phyloP scores from a whole-genome alignment of 306 rosid genomes.

The Fagus crenata region DNA sequence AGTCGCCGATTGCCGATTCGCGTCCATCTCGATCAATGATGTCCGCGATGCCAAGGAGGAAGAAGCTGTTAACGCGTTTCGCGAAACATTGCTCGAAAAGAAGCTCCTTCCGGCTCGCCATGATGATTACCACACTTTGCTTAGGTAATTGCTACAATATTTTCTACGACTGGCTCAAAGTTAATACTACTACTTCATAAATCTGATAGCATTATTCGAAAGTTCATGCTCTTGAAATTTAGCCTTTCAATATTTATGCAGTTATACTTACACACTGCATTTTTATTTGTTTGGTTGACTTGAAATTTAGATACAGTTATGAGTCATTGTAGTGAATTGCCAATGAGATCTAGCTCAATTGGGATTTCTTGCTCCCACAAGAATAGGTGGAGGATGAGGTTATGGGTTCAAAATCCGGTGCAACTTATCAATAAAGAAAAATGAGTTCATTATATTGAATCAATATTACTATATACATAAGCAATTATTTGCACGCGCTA shows the following conservation, averaged over 20 bases:
- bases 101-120: conserved; percentile 73
- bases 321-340: too few relatives aligned
- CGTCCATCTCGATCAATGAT: conserved; percentile 70
- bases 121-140: conserved; percentile 90
- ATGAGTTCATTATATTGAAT: too few relatives aligned
- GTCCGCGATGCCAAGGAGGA: conserved; percentile 93
- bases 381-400: too few relatives aligned
- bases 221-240: too few relatives aligned
- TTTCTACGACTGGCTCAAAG: conserved; percentile 1
- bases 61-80: conserved; percentile 68
- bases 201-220: background rate
- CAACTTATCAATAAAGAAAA: too few relatives aligned
- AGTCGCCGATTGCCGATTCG: conserved; percentile 64
- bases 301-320: background rate
- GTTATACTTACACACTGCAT: background rate
- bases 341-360: too few relatives aligned
- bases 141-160: conserved; percentile 48
- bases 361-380: too few relatives aligned
- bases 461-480: background rate
- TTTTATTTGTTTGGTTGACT: background rate
- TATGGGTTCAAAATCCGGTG: too few relatives aligned
- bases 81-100: conserved; percentile 49
- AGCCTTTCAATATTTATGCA: background rate
- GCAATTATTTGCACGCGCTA: background rate
- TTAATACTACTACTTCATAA: background rate